Evolutionary conservation across 306 rosid genomes (phyloP).

Genomic region (Quercus gilva): DNA sequence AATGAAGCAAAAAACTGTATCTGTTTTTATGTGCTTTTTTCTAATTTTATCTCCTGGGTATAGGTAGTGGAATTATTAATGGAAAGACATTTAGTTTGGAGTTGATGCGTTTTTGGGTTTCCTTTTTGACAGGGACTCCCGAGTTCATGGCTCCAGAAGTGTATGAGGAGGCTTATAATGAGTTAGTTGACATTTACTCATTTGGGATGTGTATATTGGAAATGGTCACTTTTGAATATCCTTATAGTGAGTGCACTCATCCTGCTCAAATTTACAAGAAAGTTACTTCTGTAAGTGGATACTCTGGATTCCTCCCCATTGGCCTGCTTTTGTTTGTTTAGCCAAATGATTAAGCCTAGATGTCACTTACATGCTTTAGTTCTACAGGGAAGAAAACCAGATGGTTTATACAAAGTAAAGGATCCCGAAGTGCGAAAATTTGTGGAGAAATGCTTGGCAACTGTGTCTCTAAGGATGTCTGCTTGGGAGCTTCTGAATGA

Average conservation of each 20-base stretch:
- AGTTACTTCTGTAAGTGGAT: constrained; percentile 82
- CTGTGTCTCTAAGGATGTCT: constrained; percentile 70
- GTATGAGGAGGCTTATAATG: constrained; percentile 86
- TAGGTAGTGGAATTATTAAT: constrained; percentile 16
- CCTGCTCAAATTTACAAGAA: constrained; percentile 97
- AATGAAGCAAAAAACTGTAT: background rate
- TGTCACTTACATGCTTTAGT: constrained; percentile 22
- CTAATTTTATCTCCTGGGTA: background rate
- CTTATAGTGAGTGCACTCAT: constrained; percentile 92
- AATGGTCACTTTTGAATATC: constrained; percentile 94
- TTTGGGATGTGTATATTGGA: constrained; percentile 97
- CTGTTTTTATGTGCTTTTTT: background rate
- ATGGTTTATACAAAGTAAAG: constrained; percentile 78
- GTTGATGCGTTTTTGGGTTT: constrained; percentile 15
- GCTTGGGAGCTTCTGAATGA: constrained; percentile 88
- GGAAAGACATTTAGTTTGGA: constrained; percentile 17
- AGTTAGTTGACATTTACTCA: constrained; percentile 91
- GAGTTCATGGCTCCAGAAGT: constrained; percentile 99
- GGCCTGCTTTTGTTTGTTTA: constrained; percentile 7
- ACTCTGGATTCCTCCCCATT: constrained; percentile 18
- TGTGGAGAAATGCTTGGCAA: constrained; percentile 89
- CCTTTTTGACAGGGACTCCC: constrained; percentile 66
- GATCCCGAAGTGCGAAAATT: constrained; percentile 78
- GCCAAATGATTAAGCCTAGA: constrained; percentile 9
- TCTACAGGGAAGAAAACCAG: constrained; percentile 85